Percentiles rank a stretch among this genome's conserved stretches.
phyloP scores from a whole-genome alignment of 2,329 filamentous ascomycete species.

The Trichophyton equinum region DNA sequence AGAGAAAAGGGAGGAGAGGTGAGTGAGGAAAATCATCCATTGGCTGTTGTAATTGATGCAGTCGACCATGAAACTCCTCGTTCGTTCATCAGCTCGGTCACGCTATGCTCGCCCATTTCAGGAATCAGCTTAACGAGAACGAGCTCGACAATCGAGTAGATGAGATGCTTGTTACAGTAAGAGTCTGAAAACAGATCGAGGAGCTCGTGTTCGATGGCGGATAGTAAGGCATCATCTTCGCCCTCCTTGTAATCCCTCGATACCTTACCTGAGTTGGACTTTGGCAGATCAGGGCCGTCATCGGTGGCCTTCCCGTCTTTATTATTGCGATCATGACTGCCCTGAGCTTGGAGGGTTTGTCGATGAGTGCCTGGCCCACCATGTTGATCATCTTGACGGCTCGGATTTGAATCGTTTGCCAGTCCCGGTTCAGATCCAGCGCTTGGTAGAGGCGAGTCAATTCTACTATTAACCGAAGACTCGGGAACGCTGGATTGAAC shows the following conservation, averaged over 20 bases:
- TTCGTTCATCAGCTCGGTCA: constrained; percentile 61
- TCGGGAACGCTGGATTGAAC: neutral
- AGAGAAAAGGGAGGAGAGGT: neutral
- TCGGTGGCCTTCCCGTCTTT: neutral
- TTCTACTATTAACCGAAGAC: neutral
- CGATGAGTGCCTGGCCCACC: neutral
- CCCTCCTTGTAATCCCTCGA: constrained; percentile 17
- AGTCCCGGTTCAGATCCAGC: constrained; percentile 9
- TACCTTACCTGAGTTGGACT: neutral
- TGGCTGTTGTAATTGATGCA: neutral
- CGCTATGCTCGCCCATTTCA: constrained; percentile 61
- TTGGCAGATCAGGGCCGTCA: neutral
- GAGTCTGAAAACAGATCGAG: constrained; percentile 65
- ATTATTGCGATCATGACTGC: constrained; percentile 3
- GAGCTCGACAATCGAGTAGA: constrained; percentile 72
- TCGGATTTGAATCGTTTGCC: constrained; percentile 9
- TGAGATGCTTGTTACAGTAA: constrained; percentile 85
- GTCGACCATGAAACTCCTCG: constrained; percentile 36
- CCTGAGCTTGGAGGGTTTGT: constrained; percentile 5
- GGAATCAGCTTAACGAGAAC: constrained; percentile 72
- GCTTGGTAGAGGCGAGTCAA: constrained; percentile 3
- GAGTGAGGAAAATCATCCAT: neutral
- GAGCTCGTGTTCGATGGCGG: constrained; percentile 49
- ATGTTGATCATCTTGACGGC: neutral
- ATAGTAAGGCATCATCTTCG: constrained; percentile 40